Base-by-base conservation (phyloP, 73 alveolate species). In the Paramecium caudatum region DNA sequence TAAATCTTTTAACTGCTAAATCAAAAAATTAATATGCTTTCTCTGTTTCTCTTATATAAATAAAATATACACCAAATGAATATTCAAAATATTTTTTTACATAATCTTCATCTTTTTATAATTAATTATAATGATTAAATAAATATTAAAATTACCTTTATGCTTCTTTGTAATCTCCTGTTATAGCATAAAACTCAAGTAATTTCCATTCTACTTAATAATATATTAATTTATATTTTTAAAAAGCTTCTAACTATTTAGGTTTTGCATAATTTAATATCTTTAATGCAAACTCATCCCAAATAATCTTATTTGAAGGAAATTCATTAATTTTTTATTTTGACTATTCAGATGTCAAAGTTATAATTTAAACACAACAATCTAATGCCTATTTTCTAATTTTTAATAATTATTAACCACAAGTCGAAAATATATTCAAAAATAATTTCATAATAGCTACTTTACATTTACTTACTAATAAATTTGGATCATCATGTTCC, bases 221-320 rank as follows among this genome's bases (percentile, higher is more conserved):
- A 45, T 41, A 74, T 3, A 74, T 74, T 41, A 74, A 74, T 74
- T 74, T 74, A 43, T 74, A 74, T 36, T 37, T 74, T 17, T 74
- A 23, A n/a, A 74, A 74, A 5, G 68, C 62, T 21, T 74, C 62
- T 43, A 74, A 74, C 21, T 74, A 37, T 43, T 37, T 74, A 9
- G 88, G 88, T 74, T 74, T 74, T 1, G 88, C 62, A 45, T 74
- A 45, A 37, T 36, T 25, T n/a, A 74, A 74, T 10, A 43, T 45
- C 2, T 74, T 37, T 13, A 74, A 27, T 10, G 65, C 47, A 74
- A 34, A 30, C 7, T 74, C 62, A 21, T 74, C 88, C 68, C 83
- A 65, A 10, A 65, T 65, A 30, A 65, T 65, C 7, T 65, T 65
- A 0, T 36, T 65, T n/a, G 47, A 32, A 10, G 83, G 47, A 34